A percentile compares a stretch with the other conserved stretches of the same genome.
Evolutionary conservation across 2,329 filamentous ascomycete genomes (phyloP).

Genomic region (Fusarium armeniacum): DNA sequence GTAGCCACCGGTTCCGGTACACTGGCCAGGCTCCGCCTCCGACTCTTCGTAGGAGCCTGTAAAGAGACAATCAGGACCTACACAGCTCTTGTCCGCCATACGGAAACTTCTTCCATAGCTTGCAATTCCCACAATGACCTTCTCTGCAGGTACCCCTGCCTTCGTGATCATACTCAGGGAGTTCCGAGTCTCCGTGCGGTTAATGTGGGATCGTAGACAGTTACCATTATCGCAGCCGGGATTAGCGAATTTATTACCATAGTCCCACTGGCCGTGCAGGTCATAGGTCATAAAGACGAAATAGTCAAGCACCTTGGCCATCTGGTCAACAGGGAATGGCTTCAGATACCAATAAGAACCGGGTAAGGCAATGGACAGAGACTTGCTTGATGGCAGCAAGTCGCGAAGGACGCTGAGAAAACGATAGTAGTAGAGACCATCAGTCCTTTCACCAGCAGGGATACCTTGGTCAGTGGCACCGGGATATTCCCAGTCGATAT

Average conservation of each 20-base stretch:
- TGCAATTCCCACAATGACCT: constrained; percentile 52
- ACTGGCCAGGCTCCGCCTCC: not conserved
- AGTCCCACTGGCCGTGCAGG: constrained; percentile 55
- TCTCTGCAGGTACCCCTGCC: constrained; percentile 51
- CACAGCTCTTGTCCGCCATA: constrained; percentile 52
- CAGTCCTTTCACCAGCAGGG: too few species aligned
- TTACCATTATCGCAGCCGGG: constrained; percentile 51
- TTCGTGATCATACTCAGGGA: constrained; percentile 55
- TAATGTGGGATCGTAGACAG: constrained; percentile 56
- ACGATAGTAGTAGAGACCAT: constrained; percentile 39
- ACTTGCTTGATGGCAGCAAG: constrained; percentile 37
- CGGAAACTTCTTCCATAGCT: constrained; percentile 54
- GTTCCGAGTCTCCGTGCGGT: constrained; percentile 53
- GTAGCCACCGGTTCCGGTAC: constrained; percentile 50
- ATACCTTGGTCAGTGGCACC: too few species aligned
- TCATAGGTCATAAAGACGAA: constrained; percentile 57
- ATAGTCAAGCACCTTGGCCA: constrained; percentile 51
- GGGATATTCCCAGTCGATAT: constrained; percentile 63
- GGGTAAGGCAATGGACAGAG: constrained; percentile 53
- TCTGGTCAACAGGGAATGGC: constrained; percentile 50
- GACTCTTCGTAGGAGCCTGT: constrained; percentile 29
- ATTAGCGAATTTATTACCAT: constrained; percentile 46
- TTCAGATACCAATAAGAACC: constrained; percentile 56
- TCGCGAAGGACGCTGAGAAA: constrained; percentile 10
- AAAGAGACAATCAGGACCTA: constrained; percentile 46